These are phyloP conservation scores for Penicillium nordicum DNA, from an alignment of 2,329 filamentous ascomycete genomes.

Conservation along the genomic window DNA sequence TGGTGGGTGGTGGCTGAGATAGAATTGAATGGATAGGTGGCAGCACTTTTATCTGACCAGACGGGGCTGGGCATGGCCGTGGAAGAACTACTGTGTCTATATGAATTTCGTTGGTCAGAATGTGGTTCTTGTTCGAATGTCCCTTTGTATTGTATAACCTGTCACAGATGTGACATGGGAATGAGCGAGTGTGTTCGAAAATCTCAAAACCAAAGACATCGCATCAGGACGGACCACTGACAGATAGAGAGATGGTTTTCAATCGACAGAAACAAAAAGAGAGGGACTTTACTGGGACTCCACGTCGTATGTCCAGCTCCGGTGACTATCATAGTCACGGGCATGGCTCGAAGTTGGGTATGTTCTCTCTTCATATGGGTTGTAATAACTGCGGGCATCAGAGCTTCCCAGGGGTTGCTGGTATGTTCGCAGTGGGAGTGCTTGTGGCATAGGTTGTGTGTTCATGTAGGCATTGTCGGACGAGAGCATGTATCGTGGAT, in stretches of 20 bases:
- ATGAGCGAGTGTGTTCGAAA: not conserved
- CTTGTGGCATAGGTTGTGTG: constrained; percentile 19
- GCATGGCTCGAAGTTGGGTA: constrained; percentile 18
- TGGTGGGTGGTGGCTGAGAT: constrained; percentile 6
- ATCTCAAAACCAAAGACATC: constrained; percentile 2
- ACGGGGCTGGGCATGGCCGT: constrained; percentile 29
- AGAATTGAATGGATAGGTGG: constrained; percentile 12
- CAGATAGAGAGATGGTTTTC: constrained; percentile 15
- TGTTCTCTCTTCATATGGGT: constrained; percentile 21
- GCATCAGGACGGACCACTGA: constrained; percentile 17
- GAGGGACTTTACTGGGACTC: constrained; percentile 35
- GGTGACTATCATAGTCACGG: constrained; percentile 25
- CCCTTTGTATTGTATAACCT: constrained; percentile 1
- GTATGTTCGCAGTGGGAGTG: constrained; percentile 15
- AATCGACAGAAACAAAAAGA: constrained; percentile 17
- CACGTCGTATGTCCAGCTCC: constrained; percentile 27
- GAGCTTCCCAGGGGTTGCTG: constrained; percentile 2
- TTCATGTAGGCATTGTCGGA: constrained; percentile 20
- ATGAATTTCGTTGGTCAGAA: constrained; percentile 18
- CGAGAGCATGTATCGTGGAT: constrained; percentile 24
- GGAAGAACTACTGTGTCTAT: constrained; percentile 28
- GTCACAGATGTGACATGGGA: constrained; percentile 5
- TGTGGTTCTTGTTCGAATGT: not conserved
- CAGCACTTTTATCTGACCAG: constrained; percentile 27
- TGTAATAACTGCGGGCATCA: constrained; percentile 18